These are phyloP conservation scores for Lotus japonicus DNA, from an alignment of 306 rosid species.

Conservation along the genomic window DNA sequence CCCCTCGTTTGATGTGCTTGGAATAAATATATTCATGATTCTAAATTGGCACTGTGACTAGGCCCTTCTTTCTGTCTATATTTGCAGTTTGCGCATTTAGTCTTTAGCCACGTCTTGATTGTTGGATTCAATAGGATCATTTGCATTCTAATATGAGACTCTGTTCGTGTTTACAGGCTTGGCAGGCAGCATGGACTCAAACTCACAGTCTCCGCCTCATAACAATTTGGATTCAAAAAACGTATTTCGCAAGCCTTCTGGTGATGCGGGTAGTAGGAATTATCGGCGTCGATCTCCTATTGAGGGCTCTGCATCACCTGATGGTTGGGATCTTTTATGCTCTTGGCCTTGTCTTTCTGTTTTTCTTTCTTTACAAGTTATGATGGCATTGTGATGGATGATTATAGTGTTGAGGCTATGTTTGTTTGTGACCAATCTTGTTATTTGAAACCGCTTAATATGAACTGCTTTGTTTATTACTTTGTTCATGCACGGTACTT, in stretches of 20 bases:
- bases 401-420: background rate
- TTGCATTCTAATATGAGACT: constrained; percentile 1
- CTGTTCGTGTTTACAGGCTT: constrained; percentile 24
- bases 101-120: background rate
- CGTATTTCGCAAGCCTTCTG: constrained; percentile 66
- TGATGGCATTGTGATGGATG: background rate
- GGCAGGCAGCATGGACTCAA: constrained; percentile 48
- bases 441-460: background rate
- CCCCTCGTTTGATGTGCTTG: background rate
- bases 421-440: background rate
- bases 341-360: constrained; percentile 17
- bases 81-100: background rate
- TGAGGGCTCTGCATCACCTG: constrained; percentile 54
- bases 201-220: constrained; percentile 20
- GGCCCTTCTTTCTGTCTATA: background rate
- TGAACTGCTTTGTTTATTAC: background rate
- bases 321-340: constrained; percentile 49
- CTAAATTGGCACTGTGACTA: background rate
- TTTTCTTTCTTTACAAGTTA: background rate
- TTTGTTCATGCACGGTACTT: constrained; percentile 2
- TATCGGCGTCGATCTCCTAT: constrained; percentile 75
- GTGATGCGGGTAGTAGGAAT: constrained; percentile 60
- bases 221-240: constrained; percentile 41
- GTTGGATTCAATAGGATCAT: background rate
- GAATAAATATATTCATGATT: background rate